Evolutionary conservation across 345 rosid species (phyloP).

Genomic region (Bruguiera parviflora): DNA sequence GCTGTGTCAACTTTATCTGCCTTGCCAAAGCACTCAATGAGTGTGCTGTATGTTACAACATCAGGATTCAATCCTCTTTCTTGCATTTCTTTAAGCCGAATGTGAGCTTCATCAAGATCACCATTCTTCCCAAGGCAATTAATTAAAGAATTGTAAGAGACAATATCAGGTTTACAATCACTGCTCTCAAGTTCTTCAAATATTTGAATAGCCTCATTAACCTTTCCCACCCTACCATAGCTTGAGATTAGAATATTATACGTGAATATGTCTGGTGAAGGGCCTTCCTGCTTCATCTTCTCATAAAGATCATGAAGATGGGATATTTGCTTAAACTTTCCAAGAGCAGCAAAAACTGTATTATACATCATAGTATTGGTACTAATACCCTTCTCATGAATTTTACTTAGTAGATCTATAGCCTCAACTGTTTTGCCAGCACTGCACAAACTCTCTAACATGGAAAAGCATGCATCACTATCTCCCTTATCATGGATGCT

Average conservation of each 20-base stretch:
- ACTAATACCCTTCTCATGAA: constrained; percentile 66
- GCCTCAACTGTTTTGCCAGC: constrained; percentile 80
- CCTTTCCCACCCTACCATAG: constrained; percentile 72
- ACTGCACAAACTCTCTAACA: constrained; percentile 72
- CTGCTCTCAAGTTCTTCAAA: constrained; percentile 86
- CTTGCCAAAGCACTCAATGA: constrained; percentile 93
- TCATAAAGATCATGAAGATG: constrained; percentile 71
- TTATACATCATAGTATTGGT: constrained; percentile 76
- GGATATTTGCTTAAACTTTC: constrained; percentile 63
- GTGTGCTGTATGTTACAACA: constrained; percentile 84
- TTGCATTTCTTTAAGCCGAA: constrained; percentile 86
- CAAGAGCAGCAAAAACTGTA: constrained; percentile 60
- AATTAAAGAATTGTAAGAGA: constrained; percentile 83
- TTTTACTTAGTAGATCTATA: constrained; percentile 58
- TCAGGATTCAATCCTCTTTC: constrained; percentile 83
- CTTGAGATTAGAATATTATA: constrained; percentile 81
- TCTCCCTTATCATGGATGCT: constrained; percentile 73
- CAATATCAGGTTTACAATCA: constrained; percentile 60
- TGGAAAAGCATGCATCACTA: constrained; percentile 56
- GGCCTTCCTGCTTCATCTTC: constrained; percentile 72
- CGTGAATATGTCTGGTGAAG: constrained; percentile 66
- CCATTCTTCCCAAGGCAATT: constrained; percentile 94
- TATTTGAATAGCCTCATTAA: constrained; percentile 55
- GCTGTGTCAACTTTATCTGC: constrained; percentile 89
- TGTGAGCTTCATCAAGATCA: constrained; percentile 91